A percentile compares a stretch with the other conserved stretches of the same genome.
Evolutionary conservation across 495 filamentous ascomycete species (phyloP).

Genomic region (Bacidia rubella): DNA sequence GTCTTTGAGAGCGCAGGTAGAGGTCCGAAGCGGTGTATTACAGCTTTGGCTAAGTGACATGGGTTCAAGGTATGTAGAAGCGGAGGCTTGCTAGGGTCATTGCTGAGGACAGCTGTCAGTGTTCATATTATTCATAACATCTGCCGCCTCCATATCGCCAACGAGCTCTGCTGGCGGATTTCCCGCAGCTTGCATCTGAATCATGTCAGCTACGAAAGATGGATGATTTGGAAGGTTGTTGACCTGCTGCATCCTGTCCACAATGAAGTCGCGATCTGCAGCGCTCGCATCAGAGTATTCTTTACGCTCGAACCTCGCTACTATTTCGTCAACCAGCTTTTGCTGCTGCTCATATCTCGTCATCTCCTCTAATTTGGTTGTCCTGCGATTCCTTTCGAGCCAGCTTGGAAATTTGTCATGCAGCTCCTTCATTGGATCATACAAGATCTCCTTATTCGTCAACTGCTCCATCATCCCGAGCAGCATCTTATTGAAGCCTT

Average conservation of each 20-base stretch:
- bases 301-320: conserved; percentile 68
- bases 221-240: conserved; percentile 16
- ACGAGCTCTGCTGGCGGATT: conserved; percentile 83
- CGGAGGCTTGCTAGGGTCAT: conserved; percentile 26
- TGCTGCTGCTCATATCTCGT: conserved; percentile 73
- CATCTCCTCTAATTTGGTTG: conserved; percentile 56
- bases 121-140: conserved; percentile 55
- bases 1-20: too few relatives aligned
- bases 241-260: conserved; percentile 95
- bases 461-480: conserved; percentile 97
- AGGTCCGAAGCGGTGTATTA: too few relatives aligned
- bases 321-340: conserved; percentile 70
- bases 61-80: not conserved
- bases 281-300: conserved; percentile 69
- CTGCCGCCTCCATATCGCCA: conserved; percentile 68
- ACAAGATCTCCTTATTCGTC: conserved; percentile 94
- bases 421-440: conserved; percentile 97
- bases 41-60: not conserved
- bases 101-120: conserved; percentile 61
- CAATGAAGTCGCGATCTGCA: conserved; percentile 78
- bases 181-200: conserved; percentile 85
- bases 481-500: conserved; percentile 84
- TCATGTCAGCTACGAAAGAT: conserved; percentile 4
- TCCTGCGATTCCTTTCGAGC: conserved; percentile 63
- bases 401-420: conserved; percentile 80